These are phyloP conservation scores for Pinus taeda DNA, from an alignment of 75 land plant species.

Conservation along the genomic window DNA sequence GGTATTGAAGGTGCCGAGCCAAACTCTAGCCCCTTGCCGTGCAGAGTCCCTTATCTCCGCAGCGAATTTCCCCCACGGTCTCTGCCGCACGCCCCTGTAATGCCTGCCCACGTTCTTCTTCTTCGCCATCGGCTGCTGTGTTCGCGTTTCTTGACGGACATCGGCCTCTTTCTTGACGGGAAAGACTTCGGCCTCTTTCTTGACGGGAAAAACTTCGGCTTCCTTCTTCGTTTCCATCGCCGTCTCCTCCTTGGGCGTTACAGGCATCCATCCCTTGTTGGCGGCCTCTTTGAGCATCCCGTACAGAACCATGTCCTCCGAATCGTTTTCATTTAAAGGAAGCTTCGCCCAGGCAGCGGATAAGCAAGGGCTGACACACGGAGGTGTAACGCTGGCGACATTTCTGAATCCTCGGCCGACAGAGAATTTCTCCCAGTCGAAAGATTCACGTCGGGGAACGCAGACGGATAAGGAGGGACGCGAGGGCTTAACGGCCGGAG, in stretches of 20 bases:
- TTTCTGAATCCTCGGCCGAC: neutral
- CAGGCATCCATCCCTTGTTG: conserved; percentile 12
- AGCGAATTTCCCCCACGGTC: conserved; percentile 33
- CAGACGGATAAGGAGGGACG: neutral
- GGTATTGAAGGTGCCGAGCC: conserved; percentile 44
- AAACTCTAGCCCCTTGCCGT: conserved; percentile 30
- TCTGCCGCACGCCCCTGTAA: conserved; percentile 27
- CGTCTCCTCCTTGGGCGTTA: conserved; percentile 5
- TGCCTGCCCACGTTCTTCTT: conserved; percentile 4
- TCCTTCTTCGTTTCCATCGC: neutral
- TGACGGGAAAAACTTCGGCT: neutral
- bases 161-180: neutral
- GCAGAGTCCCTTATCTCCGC: conserved; percentile 40
- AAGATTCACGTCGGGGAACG: neutral
- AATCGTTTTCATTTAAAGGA: conserved; percentile 34
- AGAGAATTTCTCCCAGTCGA: neutral
- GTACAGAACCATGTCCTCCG: conserved; percentile 38
- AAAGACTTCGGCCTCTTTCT: neutral
- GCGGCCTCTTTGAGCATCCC: conserved; percentile 24
- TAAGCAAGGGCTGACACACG: conserved; percentile 8
- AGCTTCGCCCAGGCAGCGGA: conserved; percentile 17
- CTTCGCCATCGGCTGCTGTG: neutral
- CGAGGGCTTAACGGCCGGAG: no score
- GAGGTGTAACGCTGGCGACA: neutral
- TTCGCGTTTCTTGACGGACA: conserved; percentile 4